Percentiles rank a stretch among this genome's conserved stretches.
Conservation (phyloP, 2,329 filamentous ascomycete species). For the Apiospora aurea region DNA sequence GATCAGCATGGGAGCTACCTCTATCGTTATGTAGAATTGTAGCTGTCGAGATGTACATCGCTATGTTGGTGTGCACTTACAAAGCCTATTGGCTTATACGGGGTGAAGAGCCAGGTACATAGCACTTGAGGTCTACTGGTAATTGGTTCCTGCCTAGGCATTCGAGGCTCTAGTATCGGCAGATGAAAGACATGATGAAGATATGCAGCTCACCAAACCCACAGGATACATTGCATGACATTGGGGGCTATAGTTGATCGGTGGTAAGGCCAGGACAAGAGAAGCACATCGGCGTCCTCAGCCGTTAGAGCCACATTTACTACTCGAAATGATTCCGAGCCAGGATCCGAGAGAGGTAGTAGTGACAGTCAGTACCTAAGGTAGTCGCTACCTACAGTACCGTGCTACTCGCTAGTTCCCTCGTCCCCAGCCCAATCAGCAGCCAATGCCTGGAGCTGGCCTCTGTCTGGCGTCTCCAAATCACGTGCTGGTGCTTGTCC, state of each 20-base stretch:
- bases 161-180: background rate
- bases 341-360: background rate
- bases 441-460: background rate
- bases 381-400: too few species aligned
- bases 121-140: background rate
- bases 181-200: conserved; percentile 13
- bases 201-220: background rate
- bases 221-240: background rate
- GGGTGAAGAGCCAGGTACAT: background rate
- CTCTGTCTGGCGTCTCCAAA: background rate
- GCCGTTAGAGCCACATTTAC: conserved; percentile 11
- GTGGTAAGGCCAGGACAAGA: background rate
- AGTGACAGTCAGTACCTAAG: too few species aligned
- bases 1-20: background rate
- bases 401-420: background rate
- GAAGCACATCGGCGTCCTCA: background rate
- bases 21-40: background rate
- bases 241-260: conserved; percentile 3
- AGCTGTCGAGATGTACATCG: background rate
- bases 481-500: conserved; percentile 8
- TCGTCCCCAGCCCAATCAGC: conserved; percentile 5
- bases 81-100: background rate
- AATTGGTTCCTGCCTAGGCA: background rate
- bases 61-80: background rate
- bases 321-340: conserved; percentile 9